Base-by-base conservation (phyloP, 345 rosid genomes). In the Clarkia xantiana region DNA sequence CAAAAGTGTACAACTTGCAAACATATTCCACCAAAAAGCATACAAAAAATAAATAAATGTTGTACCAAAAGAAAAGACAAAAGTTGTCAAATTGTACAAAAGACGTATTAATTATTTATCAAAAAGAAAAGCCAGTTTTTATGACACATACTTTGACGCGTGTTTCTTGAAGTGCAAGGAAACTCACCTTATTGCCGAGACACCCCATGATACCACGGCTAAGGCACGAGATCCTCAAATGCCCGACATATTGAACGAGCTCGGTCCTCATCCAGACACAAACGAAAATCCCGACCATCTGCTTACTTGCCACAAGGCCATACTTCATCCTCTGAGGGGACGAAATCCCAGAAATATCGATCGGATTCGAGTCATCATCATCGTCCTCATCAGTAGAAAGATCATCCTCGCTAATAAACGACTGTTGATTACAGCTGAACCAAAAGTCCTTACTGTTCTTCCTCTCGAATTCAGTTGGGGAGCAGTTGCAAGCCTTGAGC, bases 211-310 rank as follows among this genome's bases (percentile, higher is more conserved):
- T 86, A 44, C 97, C 97, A 3, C 97, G 86, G 42, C 81, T 72
- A 56, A 75, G 52, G 18, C 65, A 72, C 16, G 86, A 83, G 66
- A 83, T 73, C 58, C 94, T 73, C 53, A 91, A 56, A 75, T 86
- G 96, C 55, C 73, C 73, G 16, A 86, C 79, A 29, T 86, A 67
- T 45, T 76, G 94, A 51, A 79, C 80, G 55, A 81, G 88, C 59
- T 86, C 98, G n/a, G 70, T 81, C 66, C 75, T 72, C 76, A 78
- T 77, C 98, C 98, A 91, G 15, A 91, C 75, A 6, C 91, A 81
- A 49, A 83, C 71, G 58, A 90, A 90, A 59, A 91, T 86, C 38
- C 98, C 98, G 16, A 91, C 98, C 98, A 91, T 91, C 73, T 86
- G 93, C 66, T 86, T 91, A 49, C 84, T 80, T 14, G 86, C 80